phyloP scores from a whole-genome alignment of 2,329 filamentous ascomycete species.

The Fusarium sambucinum region DNA sequence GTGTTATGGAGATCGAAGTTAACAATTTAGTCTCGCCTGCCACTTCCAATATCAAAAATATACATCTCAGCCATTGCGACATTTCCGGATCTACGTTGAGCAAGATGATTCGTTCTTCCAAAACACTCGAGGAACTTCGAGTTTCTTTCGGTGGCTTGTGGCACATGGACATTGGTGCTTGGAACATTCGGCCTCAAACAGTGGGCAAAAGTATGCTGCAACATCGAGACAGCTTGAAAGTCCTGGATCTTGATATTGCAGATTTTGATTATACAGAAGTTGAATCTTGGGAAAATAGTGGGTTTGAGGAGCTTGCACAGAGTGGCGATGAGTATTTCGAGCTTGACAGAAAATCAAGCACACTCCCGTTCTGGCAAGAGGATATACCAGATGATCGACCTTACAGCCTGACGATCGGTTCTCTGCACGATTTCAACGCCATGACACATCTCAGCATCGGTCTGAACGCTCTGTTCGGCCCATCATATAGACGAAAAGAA shows the following conservation, averaged over 20 bases:
- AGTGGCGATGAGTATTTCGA: neutral
- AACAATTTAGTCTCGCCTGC: neutral
- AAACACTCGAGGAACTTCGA: neutral
- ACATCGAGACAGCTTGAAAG: neutral
- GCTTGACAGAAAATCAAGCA: neutral
- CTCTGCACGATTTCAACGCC: neutral
- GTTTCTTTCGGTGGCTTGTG: neutral
- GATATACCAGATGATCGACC: neutral
- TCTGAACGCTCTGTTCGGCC: neutral
- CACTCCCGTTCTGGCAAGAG: neutral
- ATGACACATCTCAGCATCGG: neutral
- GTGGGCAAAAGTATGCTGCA: neutral
- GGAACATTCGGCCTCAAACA: neutral
- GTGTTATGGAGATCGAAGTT: slow-evolving; percentile 9
- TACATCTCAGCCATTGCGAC: neutral
- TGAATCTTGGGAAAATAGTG: neutral
- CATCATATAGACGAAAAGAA: neutral
- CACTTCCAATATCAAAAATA: slow-evolving; percentile 2
- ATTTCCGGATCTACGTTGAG: neutral
- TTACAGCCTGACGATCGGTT: neutral
- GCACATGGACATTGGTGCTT: neutral
- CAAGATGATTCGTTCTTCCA: neutral
- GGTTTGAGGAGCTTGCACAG: neutral
- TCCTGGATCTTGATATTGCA: neutral
- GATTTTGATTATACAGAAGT: neutral